These are phyloP conservation scores for Persicaria tinctoria DNA, from an alignment of 148 eudicot species.

Conservation along the genomic window DNA sequence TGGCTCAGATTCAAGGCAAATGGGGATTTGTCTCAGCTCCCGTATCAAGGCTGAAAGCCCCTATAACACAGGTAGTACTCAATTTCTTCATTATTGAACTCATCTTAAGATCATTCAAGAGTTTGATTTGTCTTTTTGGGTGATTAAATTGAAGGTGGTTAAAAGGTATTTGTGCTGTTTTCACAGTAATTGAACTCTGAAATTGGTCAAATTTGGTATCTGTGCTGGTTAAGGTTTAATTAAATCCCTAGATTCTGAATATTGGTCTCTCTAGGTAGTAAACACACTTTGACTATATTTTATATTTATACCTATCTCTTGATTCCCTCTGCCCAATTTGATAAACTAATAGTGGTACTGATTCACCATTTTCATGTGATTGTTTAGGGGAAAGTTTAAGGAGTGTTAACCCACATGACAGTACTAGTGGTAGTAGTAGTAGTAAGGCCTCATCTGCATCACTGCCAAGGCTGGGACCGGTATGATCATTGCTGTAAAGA, in stretches of 20 bases:
- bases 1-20: conserved; percentile 5
- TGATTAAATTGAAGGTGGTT: not conserved
- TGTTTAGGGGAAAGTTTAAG: conserved; percentile 19
- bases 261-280: not conserved
- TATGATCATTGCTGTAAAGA: conserved; percentile 68
- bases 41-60: conserved; percentile 66
- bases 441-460: conserved; percentile 38
- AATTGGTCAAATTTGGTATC: not conserved
- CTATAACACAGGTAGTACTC: conserved; percentile 39
- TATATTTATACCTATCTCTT: not conserved
- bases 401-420: conserved; percentile 26
- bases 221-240: not conserved
- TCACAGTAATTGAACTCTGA: not conserved
- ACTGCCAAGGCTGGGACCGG: conserved; percentile 73
- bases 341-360: not conserved
- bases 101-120: not conserved
- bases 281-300: not conserved
- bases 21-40: conserved; percentile 79
- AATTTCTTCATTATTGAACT: too few relatives aligned
- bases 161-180: not conserved
- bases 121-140: not conserved
- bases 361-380: not conserved
- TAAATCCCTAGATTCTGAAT: not conserved
- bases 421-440: conserved; percentile 24
- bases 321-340: not conserved